Evolutionary conservation across 1,139 yeast species (phyloP).

Genomic region (Scheffersomyces insectosa): DNA sequence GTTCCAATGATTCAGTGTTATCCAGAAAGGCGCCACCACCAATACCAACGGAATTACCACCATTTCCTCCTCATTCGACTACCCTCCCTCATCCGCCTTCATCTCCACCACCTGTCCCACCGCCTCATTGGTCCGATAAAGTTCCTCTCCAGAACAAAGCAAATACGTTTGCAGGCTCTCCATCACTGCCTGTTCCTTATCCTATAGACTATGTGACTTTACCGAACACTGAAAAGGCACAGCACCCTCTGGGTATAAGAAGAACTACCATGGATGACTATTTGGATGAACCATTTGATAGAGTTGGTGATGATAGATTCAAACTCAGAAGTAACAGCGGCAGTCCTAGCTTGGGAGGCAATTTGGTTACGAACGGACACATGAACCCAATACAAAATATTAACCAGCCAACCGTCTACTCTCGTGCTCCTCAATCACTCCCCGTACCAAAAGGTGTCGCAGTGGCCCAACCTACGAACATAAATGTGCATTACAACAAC

Average conservation of each 20-base stretch:
- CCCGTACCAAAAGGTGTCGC: conserved; percentile 7
- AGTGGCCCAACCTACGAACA: conserved; percentile 8
- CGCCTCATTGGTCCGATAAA: conserved; percentile 15
- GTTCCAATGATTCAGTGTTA: too few species aligned
- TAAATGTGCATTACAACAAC: conserved; percentile 6
- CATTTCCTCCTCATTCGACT: conserved; percentile 6
- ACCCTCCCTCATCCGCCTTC: conserved; percentile 1
- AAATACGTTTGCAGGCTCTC: conserved; percentile 14
- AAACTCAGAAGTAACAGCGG: too few species aligned
- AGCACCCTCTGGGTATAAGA: too few species aligned
- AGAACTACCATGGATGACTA: too few species aligned
- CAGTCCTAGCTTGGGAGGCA: too few species aligned
- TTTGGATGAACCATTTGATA: too few species aligned
- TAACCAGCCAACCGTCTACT: conserved; percentile 3
- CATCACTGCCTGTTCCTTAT: conserved; percentile 11
- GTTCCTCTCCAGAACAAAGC: conserved; percentile 8
- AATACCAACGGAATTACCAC: background rate
- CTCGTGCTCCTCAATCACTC: conserved; percentile 8
- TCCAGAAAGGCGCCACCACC: background rate
- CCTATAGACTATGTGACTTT: conserved; percentile 8
- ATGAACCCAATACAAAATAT: too few species aligned
- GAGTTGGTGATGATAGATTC: too few species aligned
- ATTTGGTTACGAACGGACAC: too few species aligned
- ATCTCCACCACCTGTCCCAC: conserved; percentile 19
- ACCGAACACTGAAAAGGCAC: too few species aligned